Evolutionary conservation across 1,284 basidiomycete species (phyloP).

Genomic region (Schizophyllum amplum): DNA sequence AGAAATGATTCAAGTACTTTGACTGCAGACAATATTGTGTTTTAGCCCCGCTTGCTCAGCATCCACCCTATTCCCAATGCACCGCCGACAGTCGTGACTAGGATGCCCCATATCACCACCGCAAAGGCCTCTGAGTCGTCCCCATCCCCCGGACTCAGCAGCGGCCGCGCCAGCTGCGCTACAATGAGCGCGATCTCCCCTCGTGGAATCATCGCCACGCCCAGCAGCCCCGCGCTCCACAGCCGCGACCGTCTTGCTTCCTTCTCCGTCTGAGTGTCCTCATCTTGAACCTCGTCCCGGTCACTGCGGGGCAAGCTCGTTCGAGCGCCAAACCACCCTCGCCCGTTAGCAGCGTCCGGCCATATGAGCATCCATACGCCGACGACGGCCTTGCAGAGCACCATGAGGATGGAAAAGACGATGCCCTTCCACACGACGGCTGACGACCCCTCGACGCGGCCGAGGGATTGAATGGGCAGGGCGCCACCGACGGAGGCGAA

Average conservation of each 20-base stretch:
- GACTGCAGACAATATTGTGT: no score
- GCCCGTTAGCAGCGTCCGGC: slow-evolving; percentile 13
- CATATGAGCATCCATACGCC: slow-evolving; percentile 26
- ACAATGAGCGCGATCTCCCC: slow-evolving; percentile 35
- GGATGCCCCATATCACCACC: slow-evolving; percentile 32
- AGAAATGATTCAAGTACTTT: no score
- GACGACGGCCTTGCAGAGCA: slow-evolving; percentile 23
- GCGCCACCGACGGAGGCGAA: slow-evolving; percentile 29
- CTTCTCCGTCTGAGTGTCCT: slow-evolving; percentile 1
- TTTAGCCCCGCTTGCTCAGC: slow-evolving; percentile 9
- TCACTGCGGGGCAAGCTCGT: not conserved
- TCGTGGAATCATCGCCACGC: slow-evolving; percentile 30
- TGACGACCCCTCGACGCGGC: slow-evolving; percentile 23
- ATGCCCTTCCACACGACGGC: slow-evolving; percentile 30
- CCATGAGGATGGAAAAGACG: slow-evolving; percentile 28
- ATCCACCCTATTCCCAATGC: slow-evolving; percentile 25
- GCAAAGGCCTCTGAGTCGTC: slow-evolving; percentile 23
- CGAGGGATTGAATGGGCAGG: slow-evolving; percentile 26
- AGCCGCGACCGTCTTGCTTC: not conserved
- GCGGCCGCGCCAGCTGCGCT: slow-evolving; percentile 26
- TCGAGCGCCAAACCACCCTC: slow-evolving; percentile 11
- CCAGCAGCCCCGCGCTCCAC: slow-evolving; percentile 22
- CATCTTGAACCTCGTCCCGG: not conserved
- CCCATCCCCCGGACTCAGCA: slow-evolving; percentile 15
- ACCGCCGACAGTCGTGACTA: slow-evolving; percentile 28